These are phyloP conservation scores for Marchantia paleacea DNA, from an alignment of 225 moss, liverwort and hornwort species.

Conservation along the genomic window DNA sequence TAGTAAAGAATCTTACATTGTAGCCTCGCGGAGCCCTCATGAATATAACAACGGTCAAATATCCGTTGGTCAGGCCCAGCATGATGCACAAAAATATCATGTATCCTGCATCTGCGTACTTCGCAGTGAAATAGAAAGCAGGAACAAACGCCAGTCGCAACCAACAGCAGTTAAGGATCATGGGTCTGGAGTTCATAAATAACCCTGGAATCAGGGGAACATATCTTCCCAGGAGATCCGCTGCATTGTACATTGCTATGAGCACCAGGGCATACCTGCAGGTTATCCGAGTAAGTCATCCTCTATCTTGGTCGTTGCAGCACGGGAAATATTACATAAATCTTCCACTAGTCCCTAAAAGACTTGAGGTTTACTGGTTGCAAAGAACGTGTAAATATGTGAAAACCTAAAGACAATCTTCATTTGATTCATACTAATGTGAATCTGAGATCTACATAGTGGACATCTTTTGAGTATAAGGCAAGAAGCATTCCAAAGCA, in stretches of 20 bases:
- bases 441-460: no score
- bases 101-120: slow-evolving; percentile 64
- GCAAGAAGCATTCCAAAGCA: no score
- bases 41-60: slow-evolving; percentile 61
- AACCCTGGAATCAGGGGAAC: slow-evolving; percentile 54
- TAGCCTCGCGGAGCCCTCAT: slow-evolving; percentile 72
- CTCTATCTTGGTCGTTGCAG: neutral
- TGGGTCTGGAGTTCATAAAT: slow-evolving; percentile 47
- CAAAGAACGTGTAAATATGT: no score
- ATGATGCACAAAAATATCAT: slow-evolving; percentile 74
- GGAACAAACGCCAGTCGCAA: slow-evolving; percentile 64
- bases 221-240: slow-evolving; percentile 66
- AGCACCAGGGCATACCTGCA: slow-evolving; percentile 80
- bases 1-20: slow-evolving; percentile 37
- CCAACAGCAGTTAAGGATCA: slow-evolving; percentile 43
- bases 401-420: no score
- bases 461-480: no score
- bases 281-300: neutral
- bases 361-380: neutral
- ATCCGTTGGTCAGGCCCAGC: slow-evolving; percentile 69
- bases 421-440: no score
- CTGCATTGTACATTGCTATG: slow-evolving; percentile 68
- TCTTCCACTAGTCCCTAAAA: neutral
- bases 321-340: neutral
- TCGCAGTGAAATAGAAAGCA: slow-evolving; percentile 77